Evolutionary conservation across 75 land plant genomes (phyloP).

Genomic region (Chamaecyparis obtusa): DNA sequence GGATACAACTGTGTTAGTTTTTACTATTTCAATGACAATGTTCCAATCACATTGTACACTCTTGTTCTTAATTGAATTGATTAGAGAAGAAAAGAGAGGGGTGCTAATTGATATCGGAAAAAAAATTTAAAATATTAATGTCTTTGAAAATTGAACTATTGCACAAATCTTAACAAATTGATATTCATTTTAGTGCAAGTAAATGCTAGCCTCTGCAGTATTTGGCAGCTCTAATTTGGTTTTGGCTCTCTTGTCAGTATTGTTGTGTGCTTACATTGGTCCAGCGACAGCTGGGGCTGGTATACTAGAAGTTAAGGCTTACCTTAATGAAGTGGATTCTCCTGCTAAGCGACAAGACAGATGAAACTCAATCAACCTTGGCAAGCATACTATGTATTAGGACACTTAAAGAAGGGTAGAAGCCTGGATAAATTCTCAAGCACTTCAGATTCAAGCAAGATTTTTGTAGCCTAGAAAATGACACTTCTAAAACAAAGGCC

Average conservation of each 20-base stretch:
- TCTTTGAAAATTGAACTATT: background rate
- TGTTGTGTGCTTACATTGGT: constrained; percentile 65
- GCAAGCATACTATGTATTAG: background rate
- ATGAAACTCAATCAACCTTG: background rate
- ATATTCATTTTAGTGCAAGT: constrained; percentile 39
- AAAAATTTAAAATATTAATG: too few relatives aligned
- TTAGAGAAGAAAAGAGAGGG: too few relatives aligned
- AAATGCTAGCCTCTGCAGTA: constrained; percentile 42
- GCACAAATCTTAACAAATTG: constrained; percentile 3
- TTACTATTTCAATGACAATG: too few relatives aligned
- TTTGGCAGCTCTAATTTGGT: constrained; percentile 46
- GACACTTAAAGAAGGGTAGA: background rate
- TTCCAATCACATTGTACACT: too few relatives aligned
- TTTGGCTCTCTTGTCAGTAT: constrained; percentile 41
- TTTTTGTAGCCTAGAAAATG: background rate
- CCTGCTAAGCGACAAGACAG: constrained; percentile 43
- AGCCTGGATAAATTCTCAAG: background rate
- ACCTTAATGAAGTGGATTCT: constrained; percentile 81
- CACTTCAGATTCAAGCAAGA: background rate
- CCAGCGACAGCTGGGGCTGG: constrained; percentile 86
- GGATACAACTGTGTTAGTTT: too few relatives aligned
- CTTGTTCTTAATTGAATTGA: too few relatives aligned
- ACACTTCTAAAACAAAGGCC: too few relatives aligned
- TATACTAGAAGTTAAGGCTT: constrained; percentile 84
- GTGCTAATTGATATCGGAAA: too few relatives aligned